These are phyloP conservation scores for Fistulifera solaris DNA, from an alignment of 108 stramenopile species.

Conservation along the genomic window DNA sequence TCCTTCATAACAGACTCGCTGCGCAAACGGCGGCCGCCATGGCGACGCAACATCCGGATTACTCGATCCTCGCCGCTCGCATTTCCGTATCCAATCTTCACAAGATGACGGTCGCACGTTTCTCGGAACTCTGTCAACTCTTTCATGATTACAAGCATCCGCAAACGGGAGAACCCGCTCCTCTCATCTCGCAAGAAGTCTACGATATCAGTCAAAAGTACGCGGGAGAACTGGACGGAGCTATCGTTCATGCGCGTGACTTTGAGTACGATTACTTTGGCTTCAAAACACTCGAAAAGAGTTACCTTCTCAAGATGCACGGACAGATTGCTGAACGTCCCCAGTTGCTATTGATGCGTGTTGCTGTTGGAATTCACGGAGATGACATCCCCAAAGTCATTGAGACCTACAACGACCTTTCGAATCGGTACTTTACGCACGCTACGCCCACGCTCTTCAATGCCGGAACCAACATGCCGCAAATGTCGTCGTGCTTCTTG, in stretches of 20 bases:
- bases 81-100: conserved; percentile 97
- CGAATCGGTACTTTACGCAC: conserved; percentile 94
- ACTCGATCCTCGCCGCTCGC: conserved; percentile 93
- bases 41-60: conserved; percentile 98
- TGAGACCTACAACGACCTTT: conserved; percentile 95
- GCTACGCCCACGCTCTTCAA: conserved; percentile 99
- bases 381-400: conserved; percentile 82
- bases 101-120: conserved; percentile 88
- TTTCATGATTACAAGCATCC: conserved; percentile 87
- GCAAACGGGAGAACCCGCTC: conserved; percentile 83
- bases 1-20: conserved; percentile 54
- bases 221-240: conserved; percentile 74
- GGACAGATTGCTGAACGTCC: conserved; percentile 95
- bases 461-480: conserved; percentile 92
- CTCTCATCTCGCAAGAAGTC: conserved; percentile 63
- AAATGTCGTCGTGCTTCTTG: conserved; percentile 98
- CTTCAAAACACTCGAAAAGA: conserved; percentile 98
- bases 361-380: conserved; percentile 95
- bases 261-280: conserved; percentile 99
- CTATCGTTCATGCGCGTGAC: conserved; percentile 87
- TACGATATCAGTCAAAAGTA: conserved; percentile 57
- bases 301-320: conserved; percentile 90
- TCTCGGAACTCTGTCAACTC: conserved; percentile 77
- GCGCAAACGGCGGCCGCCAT: conserved; percentile 99
- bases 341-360: conserved; percentile 98